These are phyloP conservation scores for Quercus rubra DNA, from an alignment of 306 rosid genomes.

Conservation along the genomic window DNA sequence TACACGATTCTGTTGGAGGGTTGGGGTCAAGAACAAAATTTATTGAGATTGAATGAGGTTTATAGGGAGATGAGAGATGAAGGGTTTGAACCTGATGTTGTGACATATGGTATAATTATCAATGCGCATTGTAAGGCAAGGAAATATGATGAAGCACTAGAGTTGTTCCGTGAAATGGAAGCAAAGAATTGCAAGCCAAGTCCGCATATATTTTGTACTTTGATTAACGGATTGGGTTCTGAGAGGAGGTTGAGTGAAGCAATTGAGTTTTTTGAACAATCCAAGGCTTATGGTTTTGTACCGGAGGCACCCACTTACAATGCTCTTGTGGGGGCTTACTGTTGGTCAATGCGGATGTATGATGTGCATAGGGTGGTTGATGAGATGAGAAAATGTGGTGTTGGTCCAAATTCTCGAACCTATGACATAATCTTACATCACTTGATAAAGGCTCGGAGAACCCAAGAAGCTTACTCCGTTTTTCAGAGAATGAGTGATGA, in stretches of 20 bases:
- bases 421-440: constrained; percentile 71
- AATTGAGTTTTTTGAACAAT: constrained; percentile 48
- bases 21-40: constrained; percentile 72
- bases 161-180: constrained; percentile 60
- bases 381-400: constrained; percentile 57
- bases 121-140: constrained; percentile 64
- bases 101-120: constrained; percentile 69
- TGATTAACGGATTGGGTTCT: constrained; percentile 78
- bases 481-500: constrained; percentile 60
- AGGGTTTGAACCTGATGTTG: constrained; percentile 72
- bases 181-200: constrained; percentile 47
- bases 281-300: constrained; percentile 48
- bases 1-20: constrained; percentile 75
- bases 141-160: constrained; percentile 57
- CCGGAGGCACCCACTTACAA: constrained; percentile 70
- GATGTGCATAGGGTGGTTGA: constrained; percentile 52
- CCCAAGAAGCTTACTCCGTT: constrained; percentile 54
- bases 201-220: constrained; percentile 73
- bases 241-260: constrained; percentile 76
- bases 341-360: constrained; percentile 52
- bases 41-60: constrained; percentile 67
- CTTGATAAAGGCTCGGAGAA: constrained; percentile 52
- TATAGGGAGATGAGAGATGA: constrained; percentile 69
- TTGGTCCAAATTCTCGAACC: constrained; percentile 77
- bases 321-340: constrained; percentile 88